Percentiles rank a stretch among this genome's conserved stretches.
Evolutionary conservation across 139 green algal species (phyloP).

Genomic region (Picochlorum costavermella): DNA sequence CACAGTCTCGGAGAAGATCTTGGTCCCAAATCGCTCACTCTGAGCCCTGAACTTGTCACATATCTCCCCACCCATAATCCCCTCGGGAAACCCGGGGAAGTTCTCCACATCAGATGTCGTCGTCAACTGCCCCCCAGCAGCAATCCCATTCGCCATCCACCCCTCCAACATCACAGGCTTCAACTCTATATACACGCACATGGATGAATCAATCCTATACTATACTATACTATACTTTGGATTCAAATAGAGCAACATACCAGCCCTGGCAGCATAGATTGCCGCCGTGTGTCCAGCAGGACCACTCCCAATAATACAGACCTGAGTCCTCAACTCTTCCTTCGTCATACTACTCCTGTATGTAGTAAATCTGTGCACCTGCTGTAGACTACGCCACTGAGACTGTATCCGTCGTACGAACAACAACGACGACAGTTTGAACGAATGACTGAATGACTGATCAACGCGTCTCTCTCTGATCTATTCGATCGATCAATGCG

Average conservation of each 20-base stretch:
- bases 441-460: background rate
- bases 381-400: no score
- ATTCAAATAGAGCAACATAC: conserved; percentile 7
- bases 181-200: conserved; percentile 47
- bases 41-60: conserved; percentile 57
- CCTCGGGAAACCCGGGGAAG: conserved; percentile 94
- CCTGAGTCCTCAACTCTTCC: conserved; percentile 40
- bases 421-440: background rate
- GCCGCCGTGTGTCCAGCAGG: conserved; percentile 82
- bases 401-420: no score
- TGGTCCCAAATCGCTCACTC: conserved; percentile 54
- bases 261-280: conserved; percentile 43
- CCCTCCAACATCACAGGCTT: conserved; percentile 78
- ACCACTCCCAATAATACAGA: conserved; percentile 76
- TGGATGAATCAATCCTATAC: background rate
- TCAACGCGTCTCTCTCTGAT: no score
- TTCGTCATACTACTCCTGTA: conserved; percentile 11
- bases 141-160: conserved; percentile 80
- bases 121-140: conserved; percentile 91
- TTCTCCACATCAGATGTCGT: conserved; percentile 91
- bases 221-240: background rate
- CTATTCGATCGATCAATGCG: no score
- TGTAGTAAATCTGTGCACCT: no score
- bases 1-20: conserved; percentile 67
- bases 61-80: conserved; percentile 82